Percentiles rank a stretch among this genome's conserved stretches.
phyloP scores from a whole-genome alignment of 1,139 yeast species.

The Yamadazyma aaseri region DNA sequence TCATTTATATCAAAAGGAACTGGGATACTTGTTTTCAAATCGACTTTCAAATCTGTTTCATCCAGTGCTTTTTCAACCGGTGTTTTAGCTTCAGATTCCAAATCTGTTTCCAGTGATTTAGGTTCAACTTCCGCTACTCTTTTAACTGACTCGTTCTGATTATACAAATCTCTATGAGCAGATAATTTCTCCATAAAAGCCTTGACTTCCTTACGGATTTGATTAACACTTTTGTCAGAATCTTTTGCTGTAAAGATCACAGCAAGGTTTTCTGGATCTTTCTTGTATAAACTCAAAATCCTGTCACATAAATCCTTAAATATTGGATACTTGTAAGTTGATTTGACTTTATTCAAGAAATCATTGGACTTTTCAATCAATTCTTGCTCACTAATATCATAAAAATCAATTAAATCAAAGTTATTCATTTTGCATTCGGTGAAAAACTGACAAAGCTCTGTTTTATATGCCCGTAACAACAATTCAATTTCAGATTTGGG shows the following conservation, averaged over 20 bases:
- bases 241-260: slow-evolving; percentile 5
- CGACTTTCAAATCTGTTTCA: not conserved
- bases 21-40: slow-evolving; percentile 5
- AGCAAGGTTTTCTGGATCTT: slow-evolving; percentile 10
- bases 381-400: slow-evolving; percentile 13
- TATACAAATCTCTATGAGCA: slow-evolving; percentile 10
- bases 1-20: slow-evolving; percentile 24
- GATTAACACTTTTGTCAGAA: not conserved
- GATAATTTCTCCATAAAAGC: slow-evolving; percentile 10
- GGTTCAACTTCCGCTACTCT: slow-evolving; percentile 15
- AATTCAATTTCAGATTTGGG: slow-evolving; percentile 5
- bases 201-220: slow-evolving; percentile 6
- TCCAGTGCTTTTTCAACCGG: not conserved
- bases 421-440: slow-evolving; percentile 5
- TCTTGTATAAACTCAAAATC: slow-evolving; percentile 6
- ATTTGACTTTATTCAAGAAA: slow-evolving; percentile 8
- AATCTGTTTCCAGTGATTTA: slow-evolving; percentile 23
- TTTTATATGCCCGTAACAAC: slow-evolving; percentile 6
- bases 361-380: slow-evolving; percentile 5
- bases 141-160: slow-evolving; percentile 7
- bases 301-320: slow-evolving; percentile 7
- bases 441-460: slow-evolving; percentile 8
- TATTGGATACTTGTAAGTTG: slow-evolving; percentile 8
- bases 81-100: slow-evolving; percentile 9
- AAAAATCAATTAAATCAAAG: slow-evolving; percentile 14